Evolutionary conservation across 2,329 filamentous ascomycete genomes (phyloP).

Genomic region (Alternaria rosae): DNA sequence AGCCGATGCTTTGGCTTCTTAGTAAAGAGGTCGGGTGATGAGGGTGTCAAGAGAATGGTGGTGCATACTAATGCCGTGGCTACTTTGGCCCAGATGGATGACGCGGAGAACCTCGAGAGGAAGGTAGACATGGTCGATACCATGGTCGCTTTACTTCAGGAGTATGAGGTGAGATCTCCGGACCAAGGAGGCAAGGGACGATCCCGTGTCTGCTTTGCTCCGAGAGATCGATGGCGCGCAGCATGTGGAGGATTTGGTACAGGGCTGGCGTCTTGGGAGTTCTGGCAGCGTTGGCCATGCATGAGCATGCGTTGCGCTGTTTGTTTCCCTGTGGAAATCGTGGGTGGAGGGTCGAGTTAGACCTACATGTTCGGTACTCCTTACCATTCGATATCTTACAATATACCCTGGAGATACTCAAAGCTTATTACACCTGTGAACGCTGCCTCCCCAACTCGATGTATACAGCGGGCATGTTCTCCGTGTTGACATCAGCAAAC

Average conservation of each 20-base stretch:
- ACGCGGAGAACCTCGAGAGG: too few relatives aligned
- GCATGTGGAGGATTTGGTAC: not conserved
- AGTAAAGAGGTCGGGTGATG: too few relatives aligned
- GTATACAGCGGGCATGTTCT: not conserved
- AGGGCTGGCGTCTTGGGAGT: not conserved
- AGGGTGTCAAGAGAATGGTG: too few relatives aligned
- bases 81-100: too few relatives aligned
- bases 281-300: not conserved
- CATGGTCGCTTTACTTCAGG: not conserved
- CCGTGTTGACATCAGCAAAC: not conserved
- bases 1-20: too few relatives aligned
- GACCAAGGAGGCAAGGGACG: not conserved
- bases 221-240: not conserved
- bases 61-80: too few relatives aligned
- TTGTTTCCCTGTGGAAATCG: not conserved
- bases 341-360: not conserved
- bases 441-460: not conserved
- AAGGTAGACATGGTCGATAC: not conserved
- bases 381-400: not conserved
- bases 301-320: not conserved
- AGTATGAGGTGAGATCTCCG: not conserved
- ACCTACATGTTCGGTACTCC: not conserved
- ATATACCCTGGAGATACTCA: not conserved
- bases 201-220: not conserved
- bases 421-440: not conserved